Percentiles rank a stretch among this genome's conserved stretches.
These are phyloP conservation scores for Rhizopogon sp. DNA, from an alignment of 768 basidiomycete species.

Conservation along the genomic window DNA sequence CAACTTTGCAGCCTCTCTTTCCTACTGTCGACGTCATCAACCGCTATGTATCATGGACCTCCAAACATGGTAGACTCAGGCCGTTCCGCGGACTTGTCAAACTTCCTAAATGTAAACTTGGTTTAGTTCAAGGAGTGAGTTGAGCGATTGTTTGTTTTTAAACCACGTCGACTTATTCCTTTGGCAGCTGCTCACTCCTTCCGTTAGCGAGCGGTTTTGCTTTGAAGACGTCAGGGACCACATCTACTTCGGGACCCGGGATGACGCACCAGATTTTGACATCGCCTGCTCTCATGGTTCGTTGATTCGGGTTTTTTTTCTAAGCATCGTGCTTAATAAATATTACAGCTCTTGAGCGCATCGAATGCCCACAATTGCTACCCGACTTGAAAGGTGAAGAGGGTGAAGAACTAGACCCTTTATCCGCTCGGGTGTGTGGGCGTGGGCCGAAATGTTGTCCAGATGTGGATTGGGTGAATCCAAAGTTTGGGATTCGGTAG, in stretches of 20 bases:
- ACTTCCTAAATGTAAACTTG: conserved; percentile 14
- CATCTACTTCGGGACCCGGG: not conserved
- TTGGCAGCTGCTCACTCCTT: not conserved
- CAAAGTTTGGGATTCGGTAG: not conserved
- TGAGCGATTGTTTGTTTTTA: not conserved
- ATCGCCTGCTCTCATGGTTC: conserved; percentile 15
- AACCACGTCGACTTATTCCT: not conserved
- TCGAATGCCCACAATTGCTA: not conserved
- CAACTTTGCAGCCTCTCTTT: conserved; percentile 27
- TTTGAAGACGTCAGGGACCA: not conserved
- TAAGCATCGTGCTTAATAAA: not conserved
- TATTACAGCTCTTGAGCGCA: not conserved
- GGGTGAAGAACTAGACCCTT: no score
- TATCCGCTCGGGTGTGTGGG: no score
- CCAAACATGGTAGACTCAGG: conserved; percentile 1
- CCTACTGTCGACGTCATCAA: conserved; percentile 15
- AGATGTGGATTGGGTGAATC: not conserved
- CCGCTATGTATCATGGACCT: conserved; percentile 17
- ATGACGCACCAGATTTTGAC: conserved; percentile 19
- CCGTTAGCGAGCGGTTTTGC: not conserved
- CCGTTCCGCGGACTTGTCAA: conserved; percentile 19
- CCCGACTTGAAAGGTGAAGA: not conserved
- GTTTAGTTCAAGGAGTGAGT: conserved; percentile 29
- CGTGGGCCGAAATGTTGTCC: not conserved
- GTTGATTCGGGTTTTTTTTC: not conserved